phyloP scores from a whole-genome alignment of 176 grass and related monocot species.

The Otatea glauca region DNA sequence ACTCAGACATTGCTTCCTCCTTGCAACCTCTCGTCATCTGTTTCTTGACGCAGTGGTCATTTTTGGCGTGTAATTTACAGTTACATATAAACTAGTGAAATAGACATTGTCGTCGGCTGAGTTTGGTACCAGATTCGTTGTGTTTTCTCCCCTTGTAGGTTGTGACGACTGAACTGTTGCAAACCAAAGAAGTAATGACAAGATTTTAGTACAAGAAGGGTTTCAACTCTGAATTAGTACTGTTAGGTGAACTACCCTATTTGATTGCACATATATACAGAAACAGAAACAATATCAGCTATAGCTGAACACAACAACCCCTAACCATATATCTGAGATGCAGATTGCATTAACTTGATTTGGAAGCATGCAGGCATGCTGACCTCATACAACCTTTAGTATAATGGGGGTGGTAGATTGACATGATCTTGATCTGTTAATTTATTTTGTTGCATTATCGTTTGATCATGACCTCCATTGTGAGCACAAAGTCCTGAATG shows the following conservation, averaged over 20 bases:
- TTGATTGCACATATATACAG: neutral
- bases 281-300: neutral
- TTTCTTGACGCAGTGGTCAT: neutral
- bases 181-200: neutral
- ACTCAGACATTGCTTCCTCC: neutral
- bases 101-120: neutral
- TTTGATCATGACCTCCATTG: neutral
- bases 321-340: neutral
- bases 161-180: neutral
- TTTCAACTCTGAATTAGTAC: neutral
- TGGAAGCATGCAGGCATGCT: conserved; percentile 25
- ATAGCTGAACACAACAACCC: neutral
- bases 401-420: neutral
- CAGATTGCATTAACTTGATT: conserved; percentile 10
- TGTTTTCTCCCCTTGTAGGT: neutral
- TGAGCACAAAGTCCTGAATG: neutral
- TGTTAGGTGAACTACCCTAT: conserved; percentile 19
- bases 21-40: neutral
- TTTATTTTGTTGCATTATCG: neutral
- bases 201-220: neutral
- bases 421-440: neutral
- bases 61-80: neutral
- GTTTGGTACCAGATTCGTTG: neutral
- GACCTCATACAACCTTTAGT: neutral
- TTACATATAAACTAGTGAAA: neutral